These are phyloP conservation scores for Crassisporium funariophilum DNA, from an alignment of 768 basidiomycete species.

Conservation along the genomic window DNA sequence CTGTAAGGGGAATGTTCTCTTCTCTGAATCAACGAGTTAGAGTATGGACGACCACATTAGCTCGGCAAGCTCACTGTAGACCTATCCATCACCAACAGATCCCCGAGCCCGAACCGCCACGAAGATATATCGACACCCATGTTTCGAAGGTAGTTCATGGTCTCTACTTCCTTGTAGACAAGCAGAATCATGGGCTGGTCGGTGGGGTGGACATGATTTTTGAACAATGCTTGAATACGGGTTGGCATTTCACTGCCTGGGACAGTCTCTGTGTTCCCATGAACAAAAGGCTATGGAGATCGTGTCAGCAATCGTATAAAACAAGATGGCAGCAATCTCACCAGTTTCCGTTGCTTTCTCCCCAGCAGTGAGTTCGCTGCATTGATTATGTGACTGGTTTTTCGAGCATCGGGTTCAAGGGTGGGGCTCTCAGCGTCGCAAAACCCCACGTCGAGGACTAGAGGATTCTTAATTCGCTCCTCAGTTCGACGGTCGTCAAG, in stretches of 20 bases:
- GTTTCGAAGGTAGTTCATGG: slow-evolving; percentile 39
- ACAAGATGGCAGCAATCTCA: slow-evolving; percentile 1
- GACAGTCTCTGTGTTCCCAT: slow-evolving; percentile 28
- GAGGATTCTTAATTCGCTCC: slow-evolving; percentile 23
- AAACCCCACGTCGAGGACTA: slow-evolving; percentile 33
- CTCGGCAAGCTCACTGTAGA: too few species aligned
- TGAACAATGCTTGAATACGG: slow-evolving; percentile 26
- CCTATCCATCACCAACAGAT: slow-evolving; percentile 27
- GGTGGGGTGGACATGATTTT: slow-evolving; percentile 5
- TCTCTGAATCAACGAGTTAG: not conserved
- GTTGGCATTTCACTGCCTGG: slow-evolving; percentile 16
- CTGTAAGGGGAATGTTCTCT: not conserved
- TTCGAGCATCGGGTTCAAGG: slow-evolving; percentile 11
- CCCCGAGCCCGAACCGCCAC: slow-evolving; percentile 44
- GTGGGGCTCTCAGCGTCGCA: slow-evolving; percentile 36
- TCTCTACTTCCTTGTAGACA: slow-evolving; percentile 44
- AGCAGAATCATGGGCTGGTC: slow-evolving; percentile 45
- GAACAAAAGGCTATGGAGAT: slow-evolving; percentile 26
- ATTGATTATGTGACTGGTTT: slow-evolving; percentile 26
- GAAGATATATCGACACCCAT: slow-evolving; percentile 42
- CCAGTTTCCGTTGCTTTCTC: slow-evolving; percentile 14
- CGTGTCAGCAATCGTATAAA: not conserved
- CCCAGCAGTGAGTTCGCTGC: slow-evolving; percentile 20
- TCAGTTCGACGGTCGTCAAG: slow-evolving; percentile 21
- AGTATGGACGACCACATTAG: too few species aligned